Conservation (phyloP, 495 filamentous ascomycete genomes). For the Daldinia decipiens region DNA sequence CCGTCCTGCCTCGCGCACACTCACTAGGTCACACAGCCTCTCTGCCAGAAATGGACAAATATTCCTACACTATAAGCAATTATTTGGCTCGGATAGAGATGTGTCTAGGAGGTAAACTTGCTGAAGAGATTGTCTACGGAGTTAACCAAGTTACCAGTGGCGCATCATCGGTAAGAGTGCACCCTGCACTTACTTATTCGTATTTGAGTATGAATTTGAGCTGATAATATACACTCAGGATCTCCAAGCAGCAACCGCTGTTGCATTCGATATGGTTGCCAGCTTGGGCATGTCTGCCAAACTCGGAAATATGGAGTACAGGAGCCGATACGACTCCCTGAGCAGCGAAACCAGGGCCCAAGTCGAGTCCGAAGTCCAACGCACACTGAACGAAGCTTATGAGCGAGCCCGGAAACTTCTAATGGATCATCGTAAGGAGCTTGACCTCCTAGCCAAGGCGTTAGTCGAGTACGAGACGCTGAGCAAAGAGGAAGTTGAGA, state of each 20-base stretch:
- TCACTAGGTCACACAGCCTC: slow-evolving; percentile 85
- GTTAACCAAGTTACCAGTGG: slow-evolving; percentile 87
- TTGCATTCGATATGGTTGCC: slow-evolving; percentile 87
- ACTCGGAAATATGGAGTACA: slow-evolving; percentile 89
- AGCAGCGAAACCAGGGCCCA: slow-evolving; percentile 83
- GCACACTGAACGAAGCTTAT: slow-evolving; percentile 82
- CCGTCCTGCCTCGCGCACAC: slow-evolving; percentile 90
- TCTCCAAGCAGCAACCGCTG: slow-evolving; percentile 78
- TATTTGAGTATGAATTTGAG: slow-evolving; percentile 17
- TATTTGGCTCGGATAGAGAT: slow-evolving; percentile 81
- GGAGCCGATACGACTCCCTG: slow-evolving; percentile 78
- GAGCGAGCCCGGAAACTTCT: slow-evolving; percentile 78
- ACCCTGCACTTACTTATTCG: neutral
- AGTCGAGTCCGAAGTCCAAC: slow-evolving; percentile 87
- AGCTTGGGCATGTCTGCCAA: slow-evolving; percentile 86
- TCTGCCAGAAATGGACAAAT: slow-evolving; percentile 89
- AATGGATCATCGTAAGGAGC: slow-evolving; percentile 74
- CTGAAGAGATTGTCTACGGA: slow-evolving; percentile 93
- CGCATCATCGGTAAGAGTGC: slow-evolving; percentile 71
- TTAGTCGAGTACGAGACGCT: slow-evolving; percentile 94
- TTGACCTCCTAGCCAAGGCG: slow-evolving; percentile 87
- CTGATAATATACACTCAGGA: slow-evolving; percentile 65
- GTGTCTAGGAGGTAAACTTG: slow-evolving; percentile 90
- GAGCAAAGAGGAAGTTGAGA: slow-evolving; percentile 86
- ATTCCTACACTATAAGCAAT: slow-evolving; percentile 77